A percentile compares a stretch with the other conserved stretches of the same genome.
Conservation (phyloP, 345 rosid genomes). For the Pistacia vera region DNA sequence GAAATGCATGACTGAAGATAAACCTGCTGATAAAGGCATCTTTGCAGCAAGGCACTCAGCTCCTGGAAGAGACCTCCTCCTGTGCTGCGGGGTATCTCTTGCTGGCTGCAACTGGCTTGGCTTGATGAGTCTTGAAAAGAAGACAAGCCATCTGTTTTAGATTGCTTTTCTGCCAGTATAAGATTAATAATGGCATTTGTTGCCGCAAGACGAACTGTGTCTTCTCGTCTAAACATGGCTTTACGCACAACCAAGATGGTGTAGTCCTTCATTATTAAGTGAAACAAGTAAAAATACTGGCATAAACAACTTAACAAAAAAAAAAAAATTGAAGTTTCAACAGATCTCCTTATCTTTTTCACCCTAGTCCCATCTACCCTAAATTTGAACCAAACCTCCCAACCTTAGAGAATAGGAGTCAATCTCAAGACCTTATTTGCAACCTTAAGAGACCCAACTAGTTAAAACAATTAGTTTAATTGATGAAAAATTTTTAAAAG, state of each 20-base stretch:
- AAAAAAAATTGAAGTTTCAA: too few species aligned
- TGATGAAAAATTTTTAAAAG: background rate
- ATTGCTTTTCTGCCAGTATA: slow-evolving; percentile 68
- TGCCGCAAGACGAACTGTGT: slow-evolving; percentile 73
- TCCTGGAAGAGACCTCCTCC: slow-evolving; percentile 64
- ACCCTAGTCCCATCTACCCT: too few species aligned
- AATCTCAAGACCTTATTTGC: background rate
- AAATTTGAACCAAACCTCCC: too few species aligned
- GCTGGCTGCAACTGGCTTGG: slow-evolving; percentile 94
- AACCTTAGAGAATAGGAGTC: background rate
- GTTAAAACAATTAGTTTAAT: background rate
- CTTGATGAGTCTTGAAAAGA: slow-evolving; percentile 80
- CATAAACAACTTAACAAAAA: background rate
- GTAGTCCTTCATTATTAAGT: slow-evolving; percentile 54
- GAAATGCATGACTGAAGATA: background rate
- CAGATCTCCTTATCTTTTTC: too few species aligned
- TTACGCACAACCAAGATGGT: slow-evolving; percentile 73
- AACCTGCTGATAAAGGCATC: slow-evolving; percentile 89
- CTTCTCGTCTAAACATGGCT: slow-evolving; percentile 89
- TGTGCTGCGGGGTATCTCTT: slow-evolving; percentile 44
- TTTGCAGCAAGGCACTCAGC: slow-evolving; percentile 77
- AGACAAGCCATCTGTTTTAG: slow-evolving; percentile 46
- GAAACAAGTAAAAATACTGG: background rate
- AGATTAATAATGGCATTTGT: slow-evolving; percentile 58
- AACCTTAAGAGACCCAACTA: background rate